Evolutionary conservation across 1,284 basidiomycete genomes (phyloP).

Genomic region (Veloboletus limbatus): DNA sequence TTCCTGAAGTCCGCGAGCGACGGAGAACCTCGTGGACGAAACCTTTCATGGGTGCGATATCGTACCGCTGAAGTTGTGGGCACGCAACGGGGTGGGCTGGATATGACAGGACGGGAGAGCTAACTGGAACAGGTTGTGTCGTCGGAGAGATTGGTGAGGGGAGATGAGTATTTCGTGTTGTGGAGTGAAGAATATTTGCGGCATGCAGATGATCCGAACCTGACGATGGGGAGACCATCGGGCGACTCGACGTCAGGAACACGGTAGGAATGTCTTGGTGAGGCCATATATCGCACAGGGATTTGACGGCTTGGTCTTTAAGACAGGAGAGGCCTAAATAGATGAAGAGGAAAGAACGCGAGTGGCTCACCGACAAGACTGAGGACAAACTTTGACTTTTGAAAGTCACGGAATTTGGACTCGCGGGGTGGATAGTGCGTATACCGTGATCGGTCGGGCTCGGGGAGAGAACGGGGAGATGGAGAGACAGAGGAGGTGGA

Average conservation of each 20-base stretch:
- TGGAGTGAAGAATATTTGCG: slow-evolving; percentile 20
- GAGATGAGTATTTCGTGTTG: slow-evolving; percentile 41
- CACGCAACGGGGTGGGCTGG: slow-evolving; percentile 18
- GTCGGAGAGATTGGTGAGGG: slow-evolving; percentile 46
- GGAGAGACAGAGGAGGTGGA: slow-evolving; percentile 40
- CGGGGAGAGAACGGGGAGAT: slow-evolving; percentile 34
- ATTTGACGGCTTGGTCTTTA: slow-evolving; percentile 73
- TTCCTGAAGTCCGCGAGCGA: slow-evolving; percentile 71
- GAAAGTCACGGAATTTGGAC: slow-evolving; percentile 44
- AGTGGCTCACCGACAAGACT: slow-evolving; percentile 62
- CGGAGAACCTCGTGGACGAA: slow-evolving; percentile 78
- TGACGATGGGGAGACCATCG: slow-evolving; percentile 27
- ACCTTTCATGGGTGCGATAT: slow-evolving; percentile 56
- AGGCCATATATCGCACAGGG: slow-evolving; percentile 71
- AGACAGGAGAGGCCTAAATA: slow-evolving; percentile 18
- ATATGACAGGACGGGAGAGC: slow-evolving; percentile 25
- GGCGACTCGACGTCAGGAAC: slow-evolving; percentile 47
- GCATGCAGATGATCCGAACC: slow-evolving; percentile 14
- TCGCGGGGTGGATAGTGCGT: slow-evolving; percentile 28
- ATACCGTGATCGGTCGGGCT: slow-evolving; percentile 39
- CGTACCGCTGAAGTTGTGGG: slow-evolving; percentile 27
- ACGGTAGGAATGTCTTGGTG: slow-evolving; percentile 64
- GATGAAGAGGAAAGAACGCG: slow-evolving; percentile 5
- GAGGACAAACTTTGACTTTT: slow-evolving; percentile 62
- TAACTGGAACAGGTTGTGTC: slow-evolving; percentile 36